A percentile compares a stretch with the other conserved stretches of the same genome.
Evolutionary conservation across 768 basidiomycete species (phyloP).

Genomic region (Mrakia hoshinonis): DNA sequence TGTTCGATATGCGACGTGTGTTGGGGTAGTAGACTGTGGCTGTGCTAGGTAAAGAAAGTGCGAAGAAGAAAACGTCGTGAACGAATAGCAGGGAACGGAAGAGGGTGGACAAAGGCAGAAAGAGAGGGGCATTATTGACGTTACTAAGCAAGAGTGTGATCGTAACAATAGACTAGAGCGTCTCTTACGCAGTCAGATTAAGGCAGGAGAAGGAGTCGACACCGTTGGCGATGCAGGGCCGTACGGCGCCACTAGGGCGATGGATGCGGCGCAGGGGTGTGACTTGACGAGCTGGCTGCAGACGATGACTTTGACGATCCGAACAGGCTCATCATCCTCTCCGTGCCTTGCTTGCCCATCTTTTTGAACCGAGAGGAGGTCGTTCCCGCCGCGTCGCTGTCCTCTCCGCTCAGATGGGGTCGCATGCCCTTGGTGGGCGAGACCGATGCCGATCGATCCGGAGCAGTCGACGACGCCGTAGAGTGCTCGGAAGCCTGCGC

Average conservation of each 20-base stretch:
- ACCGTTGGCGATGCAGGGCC: background rate
- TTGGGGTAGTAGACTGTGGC: no score
- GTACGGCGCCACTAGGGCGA: background rate
- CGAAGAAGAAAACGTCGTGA: background rate
- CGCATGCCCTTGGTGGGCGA: slow-evolving; percentile 21
- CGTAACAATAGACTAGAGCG: no score
- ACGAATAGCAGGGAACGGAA: background rate
- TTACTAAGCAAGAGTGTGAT: no score
- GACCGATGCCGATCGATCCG: slow-evolving; percentile 3
- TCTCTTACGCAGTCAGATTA: background rate
- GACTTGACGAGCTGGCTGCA: background rate
- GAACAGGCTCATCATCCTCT: slow-evolving; percentile 25
- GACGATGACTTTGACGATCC: background rate
- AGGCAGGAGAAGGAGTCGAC: background rate
- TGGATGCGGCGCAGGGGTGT: background rate
- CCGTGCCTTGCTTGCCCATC: slow-evolving; percentile 10
- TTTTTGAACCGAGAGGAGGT: slow-evolving; percentile 14
- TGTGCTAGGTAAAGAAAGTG: background rate
- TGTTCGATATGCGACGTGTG: no score
- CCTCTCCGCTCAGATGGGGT: slow-evolving; percentile 12
- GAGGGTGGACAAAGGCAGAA: background rate
- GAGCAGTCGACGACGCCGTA: background rate
- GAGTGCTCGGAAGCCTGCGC: background rate
- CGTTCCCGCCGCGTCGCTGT: slow-evolving; percentile 3
- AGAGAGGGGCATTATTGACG: background rate